Base-by-base conservation (phyloP, 129 eudicot species). In the Sambucus nigra region DNA sequence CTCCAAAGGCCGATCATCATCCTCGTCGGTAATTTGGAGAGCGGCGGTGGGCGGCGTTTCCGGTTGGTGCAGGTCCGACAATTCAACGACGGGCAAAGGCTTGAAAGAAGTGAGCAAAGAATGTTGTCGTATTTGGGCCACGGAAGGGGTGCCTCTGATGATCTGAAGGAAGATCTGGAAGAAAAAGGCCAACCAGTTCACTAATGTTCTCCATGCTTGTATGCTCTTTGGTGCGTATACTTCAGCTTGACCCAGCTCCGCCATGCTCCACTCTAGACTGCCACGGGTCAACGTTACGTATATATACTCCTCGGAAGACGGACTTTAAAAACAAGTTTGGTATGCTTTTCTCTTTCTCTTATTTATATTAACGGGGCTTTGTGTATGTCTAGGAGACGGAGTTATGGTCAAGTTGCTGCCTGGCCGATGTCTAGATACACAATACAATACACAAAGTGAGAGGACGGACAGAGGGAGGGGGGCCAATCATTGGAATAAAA, bases 101-200 rank as follows among this genome's bases (percentile, higher is more conserved):
- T 71, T 92, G 53, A 92, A 91, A 48, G 83, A 70, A 40, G 73
- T 50, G 28, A 76, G 78, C 13, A 82, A 52, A 8, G 91, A 75
- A 31, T 56, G 38, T 2, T 60, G 73, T 13, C 76, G 71, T 8
- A 67, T 64, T 52, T 74, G 76, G 33, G 74, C 81, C 28, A 85
- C 51, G 47, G 93, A 73, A 32, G 97, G 95, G 35, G 97, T 78
- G 12, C 93, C 97, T 32, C 82, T 78, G 19, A 91, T 49, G 84
- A 92, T 86, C 92, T 92, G 99, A 49, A 77, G 66, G 18, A 92
- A 92, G 95, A 86, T 86, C 94, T 92, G 96, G 49, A 86, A 75
- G 71, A 92, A 62, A 59, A 92, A 86, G 18, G 80, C 72, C 62
- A 92, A 38, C 95, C 99, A 92, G 82, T 86, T 86, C 49, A 86